Percentiles rank a stretch among this genome's conserved stretches.
Evolutionary conservation across 1,284 basidiomycete genomes (phyloP).

Genomic region (Wolfiporia cocos): DNA sequence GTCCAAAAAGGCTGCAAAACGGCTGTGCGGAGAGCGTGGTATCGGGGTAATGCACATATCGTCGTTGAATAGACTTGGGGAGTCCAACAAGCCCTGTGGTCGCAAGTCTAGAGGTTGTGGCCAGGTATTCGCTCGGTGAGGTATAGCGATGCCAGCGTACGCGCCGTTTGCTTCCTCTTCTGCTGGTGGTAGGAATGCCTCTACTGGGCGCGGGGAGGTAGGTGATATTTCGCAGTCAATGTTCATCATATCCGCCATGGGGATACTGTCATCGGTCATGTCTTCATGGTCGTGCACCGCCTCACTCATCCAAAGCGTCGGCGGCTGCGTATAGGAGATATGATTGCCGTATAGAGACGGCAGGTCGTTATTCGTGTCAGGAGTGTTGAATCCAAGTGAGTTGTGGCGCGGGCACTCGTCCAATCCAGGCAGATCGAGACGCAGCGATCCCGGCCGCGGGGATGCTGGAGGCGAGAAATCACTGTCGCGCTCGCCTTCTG

Average conservation of each 20-base stretch:
- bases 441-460: constrained; percentile 5
- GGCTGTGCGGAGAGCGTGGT: constrained; percentile 15
- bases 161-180: constrained; percentile 13
- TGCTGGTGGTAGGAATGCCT: constrained; percentile 9
- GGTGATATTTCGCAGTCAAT: constrained; percentile 11
- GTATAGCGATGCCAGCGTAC: constrained; percentile 17
- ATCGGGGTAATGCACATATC: constrained; percentile 15
- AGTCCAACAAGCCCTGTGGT: constrained; percentile 13
- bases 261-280: not conserved
- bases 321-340: too few relatives aligned
- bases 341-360: not conserved
- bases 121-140: constrained; percentile 15
- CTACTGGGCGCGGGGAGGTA: constrained; percentile 7
- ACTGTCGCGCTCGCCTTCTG: constrained; percentile 6
- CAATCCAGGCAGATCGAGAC: constrained; percentile 6
- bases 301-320: too few relatives aligned
- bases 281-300: not conserved
- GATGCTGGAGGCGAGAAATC: constrained; percentile 9
- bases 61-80: constrained; percentile 10
- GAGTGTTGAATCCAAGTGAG: not conserved
- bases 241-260: constrained; percentile 4
- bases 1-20: constrained; percentile 6
- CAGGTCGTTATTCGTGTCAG: not conserved
- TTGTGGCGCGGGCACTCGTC: not conserved
- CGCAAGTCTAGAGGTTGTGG: constrained; percentile 4